Percentiles rank a stretch among this genome's conserved stretches.
Evolutionary conservation across 345 rosid species (phyloP).

Genomic region (Lagerstroemia speciosa): DNA sequence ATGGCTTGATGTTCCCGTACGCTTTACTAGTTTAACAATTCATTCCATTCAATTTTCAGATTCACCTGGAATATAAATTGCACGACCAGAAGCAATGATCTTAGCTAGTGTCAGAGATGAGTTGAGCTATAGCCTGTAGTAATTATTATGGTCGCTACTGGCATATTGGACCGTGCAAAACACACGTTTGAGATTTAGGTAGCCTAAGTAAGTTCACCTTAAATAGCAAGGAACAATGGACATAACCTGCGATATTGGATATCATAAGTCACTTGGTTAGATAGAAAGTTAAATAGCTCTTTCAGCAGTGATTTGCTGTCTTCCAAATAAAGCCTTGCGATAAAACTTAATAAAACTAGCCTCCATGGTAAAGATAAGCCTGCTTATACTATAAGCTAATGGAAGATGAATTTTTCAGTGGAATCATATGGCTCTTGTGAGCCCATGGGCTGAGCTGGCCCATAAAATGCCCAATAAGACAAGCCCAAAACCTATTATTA

Average conservation of each 20-base stretch:
- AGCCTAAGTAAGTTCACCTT: neutral
- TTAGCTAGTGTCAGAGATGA: too few species aligned
- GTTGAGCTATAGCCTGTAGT: too few species aligned
- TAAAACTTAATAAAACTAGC: neutral
- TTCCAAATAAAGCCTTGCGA: neutral
- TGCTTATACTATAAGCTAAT: neutral
- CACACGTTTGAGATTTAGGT: neutral
- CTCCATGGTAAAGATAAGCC: neutral
- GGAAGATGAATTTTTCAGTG: neutral
- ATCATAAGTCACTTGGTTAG: neutral
- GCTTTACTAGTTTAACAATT: neutral
- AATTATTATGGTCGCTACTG: too few species aligned
- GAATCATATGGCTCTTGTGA: slow-evolving; percentile 1
- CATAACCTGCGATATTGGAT: neutral
- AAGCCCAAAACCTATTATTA: too few species aligned
- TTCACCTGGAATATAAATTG: neutral
- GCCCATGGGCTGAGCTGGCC: too few species aligned
- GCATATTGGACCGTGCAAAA: neutral
- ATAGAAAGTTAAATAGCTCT: neutral
- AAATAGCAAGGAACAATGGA: neutral
- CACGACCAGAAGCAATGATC: neutral
- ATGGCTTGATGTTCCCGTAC: neutral
- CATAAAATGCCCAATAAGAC: too few species aligned
- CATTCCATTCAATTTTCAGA: neutral
- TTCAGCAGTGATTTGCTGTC: neutral